Base-by-base conservation (phyloP, 1,284 basidiomycete genomes). In the Schizophyllum amplum region DNA sequence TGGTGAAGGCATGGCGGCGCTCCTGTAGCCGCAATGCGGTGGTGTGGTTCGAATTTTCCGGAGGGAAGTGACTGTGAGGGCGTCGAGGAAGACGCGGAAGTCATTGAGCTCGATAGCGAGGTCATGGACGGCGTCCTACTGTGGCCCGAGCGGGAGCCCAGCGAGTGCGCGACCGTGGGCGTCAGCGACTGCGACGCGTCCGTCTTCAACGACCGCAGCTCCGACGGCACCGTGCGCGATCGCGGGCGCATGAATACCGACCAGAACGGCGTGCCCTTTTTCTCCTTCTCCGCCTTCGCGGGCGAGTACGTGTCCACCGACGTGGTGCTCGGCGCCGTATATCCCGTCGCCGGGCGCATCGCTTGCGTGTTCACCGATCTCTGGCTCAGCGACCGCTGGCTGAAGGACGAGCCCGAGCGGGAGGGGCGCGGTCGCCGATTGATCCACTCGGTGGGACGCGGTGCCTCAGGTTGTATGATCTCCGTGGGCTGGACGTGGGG, bases 371-470 rank as follows among this genome's bases (percentile, higher is more conserved):
- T 21, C 13, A 21, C 20, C 2, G 48, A 50, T 11, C 24, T 9
- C 48, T 21, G 48, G 21, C 48, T 50, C 15, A 11, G 4, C 5
- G 48, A 50, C 11, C 20, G 48, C 48, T 50, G 48, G 48, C 21
- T 50, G 48, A 24, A 50, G 48, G 24, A 50, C 4, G 48, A 50
- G 11, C 21, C 21, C 21, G 21, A 50, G 20, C 48, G 48, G 3
- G 24, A 50, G 24, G 21, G 48, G 9, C 71, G 75, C 15, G 75
- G 75, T 24, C 69, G 71, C 27, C 77, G 72, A 61, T 78, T 76
- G 27, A 79, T 71, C 77, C 77, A 79, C 63, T 77, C 74, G 20
- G 66, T 65, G 3, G 65, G 63, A 25, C 62, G 59, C 58, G 64
- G 57, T 9, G 13, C 33, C 33, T 42, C 33, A 42, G 33, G 33